Evolutionary conservation across 495 filamentous ascomycete species (phyloP).

Genomic region (Talaromyces trachyspermus): DNA sequence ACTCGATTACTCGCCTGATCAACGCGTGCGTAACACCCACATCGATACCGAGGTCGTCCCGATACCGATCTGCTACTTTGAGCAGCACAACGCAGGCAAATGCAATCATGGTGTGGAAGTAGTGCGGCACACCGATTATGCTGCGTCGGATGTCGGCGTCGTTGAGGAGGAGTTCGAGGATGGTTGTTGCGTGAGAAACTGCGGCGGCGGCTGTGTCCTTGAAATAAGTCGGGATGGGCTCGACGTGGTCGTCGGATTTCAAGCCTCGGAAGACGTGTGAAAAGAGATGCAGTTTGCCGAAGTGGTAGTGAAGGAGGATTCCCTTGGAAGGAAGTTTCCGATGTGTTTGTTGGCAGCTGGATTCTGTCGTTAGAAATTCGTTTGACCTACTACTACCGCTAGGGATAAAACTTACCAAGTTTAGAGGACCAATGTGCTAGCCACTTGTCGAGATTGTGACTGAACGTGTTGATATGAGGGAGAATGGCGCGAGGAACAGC

Average conservation of each 20-base stretch:
- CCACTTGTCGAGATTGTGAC: slow-evolving; percentile 34
- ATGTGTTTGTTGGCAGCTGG: slow-evolving; percentile 17
- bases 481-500: slow-evolving; percentile 24
- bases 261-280: slow-evolving; percentile 38
- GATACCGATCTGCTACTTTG: slow-evolving; percentile 25
- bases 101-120: slow-evolving; percentile 41
- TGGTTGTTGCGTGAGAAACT: slow-evolving; percentile 30
- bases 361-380: neutral
- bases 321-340: slow-evolving; percentile 35
- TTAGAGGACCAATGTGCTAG: slow-evolving; percentile 25
- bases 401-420: slow-evolving; percentile 21
- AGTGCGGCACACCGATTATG: slow-evolving; percentile 37
- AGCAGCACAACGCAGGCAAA: slow-evolving; percentile 39
- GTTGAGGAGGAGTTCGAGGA: slow-evolving; percentile 33
- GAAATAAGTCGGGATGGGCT: slow-evolving; percentile 26
- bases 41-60: slow-evolving; percentile 14
- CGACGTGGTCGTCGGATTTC: slow-evolving; percentile 15
- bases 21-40: slow-evolving; percentile 11
- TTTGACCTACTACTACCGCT: neutral
- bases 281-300: slow-evolving; percentile 38
- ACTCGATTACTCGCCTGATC: slow-evolving; percentile 12
- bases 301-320: slow-evolving; percentile 36
- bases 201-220: slow-evolving; percentile 30
- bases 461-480: slow-evolving; percentile 28
- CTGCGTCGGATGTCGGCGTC: slow-evolving; percentile 28